These are phyloP conservation scores for Phialophora expanda DNA, from an alignment of 2,329 filamentous ascomycete species.

Conservation along the genomic window DNA sequence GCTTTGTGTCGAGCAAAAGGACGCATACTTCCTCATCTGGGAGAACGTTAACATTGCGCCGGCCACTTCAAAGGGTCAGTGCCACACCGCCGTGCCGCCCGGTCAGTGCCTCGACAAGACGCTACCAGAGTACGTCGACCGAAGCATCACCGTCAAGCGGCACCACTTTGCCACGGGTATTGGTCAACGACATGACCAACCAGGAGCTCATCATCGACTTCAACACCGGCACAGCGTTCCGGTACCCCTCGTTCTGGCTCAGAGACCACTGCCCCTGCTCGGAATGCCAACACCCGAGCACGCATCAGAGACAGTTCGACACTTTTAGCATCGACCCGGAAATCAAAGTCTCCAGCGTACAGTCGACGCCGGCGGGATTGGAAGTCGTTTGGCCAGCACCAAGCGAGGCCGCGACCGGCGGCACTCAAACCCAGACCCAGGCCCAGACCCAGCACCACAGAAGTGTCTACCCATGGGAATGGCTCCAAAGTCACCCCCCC, in stretches of 20 bases:
- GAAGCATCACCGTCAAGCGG: constrained; percentile 9
- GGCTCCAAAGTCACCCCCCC: constrained; percentile 59
- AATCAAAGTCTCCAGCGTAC: constrained; percentile 17
- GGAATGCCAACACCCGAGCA: constrained; percentile 70
- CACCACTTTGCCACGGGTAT: constrained; percentile 21
- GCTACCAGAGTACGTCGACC: background rate
- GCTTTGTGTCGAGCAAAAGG: background rate
- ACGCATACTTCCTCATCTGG: background rate
- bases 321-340: constrained; percentile 65
- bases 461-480: constrained; percentile 70
- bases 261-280: constrained; percentile 76
- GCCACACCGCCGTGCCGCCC: background rate
- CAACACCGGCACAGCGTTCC: constrained; percentile 31
- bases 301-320: constrained; percentile 70
- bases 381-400: constrained; percentile 31
- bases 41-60: background rate
- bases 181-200: constrained; percentile 39
- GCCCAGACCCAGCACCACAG: constrained; percentile 59
- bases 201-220: constrained; percentile 40
- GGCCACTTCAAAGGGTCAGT: background rate
- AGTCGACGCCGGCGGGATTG: constrained; percentile 26
- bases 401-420: background rate
- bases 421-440: constrained; percentile 40
- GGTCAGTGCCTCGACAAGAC: background rate
- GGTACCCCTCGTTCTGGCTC: constrained; percentile 40